Evolutionary conservation across 352 stramenopile species (phyloP).

Genomic region (Globisporangium camurandrum): DNA sequence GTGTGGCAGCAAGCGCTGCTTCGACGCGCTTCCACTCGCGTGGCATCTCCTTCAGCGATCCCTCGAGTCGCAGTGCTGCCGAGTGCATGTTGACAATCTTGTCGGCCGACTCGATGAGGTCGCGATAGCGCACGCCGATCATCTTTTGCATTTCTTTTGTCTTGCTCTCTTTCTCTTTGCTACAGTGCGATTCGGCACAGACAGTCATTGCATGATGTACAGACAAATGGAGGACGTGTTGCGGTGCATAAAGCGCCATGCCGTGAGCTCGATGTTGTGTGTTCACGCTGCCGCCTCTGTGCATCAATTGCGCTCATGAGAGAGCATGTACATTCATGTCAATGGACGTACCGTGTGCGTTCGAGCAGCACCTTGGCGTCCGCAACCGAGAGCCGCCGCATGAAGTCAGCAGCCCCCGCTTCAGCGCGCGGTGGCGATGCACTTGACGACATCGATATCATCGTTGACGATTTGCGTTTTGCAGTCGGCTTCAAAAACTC

Average conservation of each 20-base stretch:
- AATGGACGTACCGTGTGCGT: slow-evolving; percentile 41
- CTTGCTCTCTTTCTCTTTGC: slow-evolving; percentile 82
- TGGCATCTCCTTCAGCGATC: slow-evolving; percentile 80
- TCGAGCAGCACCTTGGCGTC: slow-evolving; percentile 81
- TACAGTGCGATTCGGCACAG: slow-evolving; percentile 5
- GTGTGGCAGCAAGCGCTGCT: slow-evolving; percentile 18
- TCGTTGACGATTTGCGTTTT: not conserved
- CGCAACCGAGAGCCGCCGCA: slow-evolving; percentile 71
- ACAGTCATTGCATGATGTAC: not conserved
- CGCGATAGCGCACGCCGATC: slow-evolving; percentile 89
- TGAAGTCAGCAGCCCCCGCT: slow-evolving; percentile 34
- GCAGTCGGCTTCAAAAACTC: not conserved
- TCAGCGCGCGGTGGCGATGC: slow-evolving; percentile 1
- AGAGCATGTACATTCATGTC: no score
- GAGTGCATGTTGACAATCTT: slow-evolving; percentile 92
- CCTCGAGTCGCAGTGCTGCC: slow-evolving; percentile 67
- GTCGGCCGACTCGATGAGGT: slow-evolving; percentile 91
- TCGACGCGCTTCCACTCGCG: slow-evolving; percentile 74
- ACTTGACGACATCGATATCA: slow-evolving; percentile 3
- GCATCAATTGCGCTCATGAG: no score
- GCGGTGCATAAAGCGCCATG: no score
- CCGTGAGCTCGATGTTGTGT: no score
- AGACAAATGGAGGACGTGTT: not conserved
- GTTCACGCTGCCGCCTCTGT: no score
- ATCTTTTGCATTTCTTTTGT: slow-evolving; percentile 90